Evolutionary conservation across 768 basidiomycete genomes (phyloP), one percentile per base, ranked within the genome.

Genomic region (Heimioporus sp.): DNA sequence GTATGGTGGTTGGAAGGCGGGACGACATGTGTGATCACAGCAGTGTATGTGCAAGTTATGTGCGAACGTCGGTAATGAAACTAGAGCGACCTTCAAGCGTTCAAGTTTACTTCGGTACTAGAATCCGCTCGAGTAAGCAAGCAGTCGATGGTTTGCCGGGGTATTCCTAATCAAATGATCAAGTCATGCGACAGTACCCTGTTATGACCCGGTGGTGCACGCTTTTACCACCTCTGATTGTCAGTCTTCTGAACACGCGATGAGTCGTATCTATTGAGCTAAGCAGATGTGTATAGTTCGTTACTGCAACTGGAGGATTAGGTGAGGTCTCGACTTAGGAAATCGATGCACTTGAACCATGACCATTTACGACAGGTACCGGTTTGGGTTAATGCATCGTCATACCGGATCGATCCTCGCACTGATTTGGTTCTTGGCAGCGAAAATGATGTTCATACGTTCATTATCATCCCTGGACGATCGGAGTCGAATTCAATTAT

Each of bases 121-220:
- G 54, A 20, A 48, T 57, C 38, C 46, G 51, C 43, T 37, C 46
- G 34, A 48, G 49, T 41, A 35, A 53, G 51, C 4, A 51, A 39
- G 48, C 37, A 24, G 10, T 42, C 16, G 11, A 10, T 20, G n/a
- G 41, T 19, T 45, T 30, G 20, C 48, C 15, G 16, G 36, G 15
- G 12, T 19, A n/a, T 19, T 11, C 21, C 20, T 43, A 37, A 43
- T 31, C 28, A 34, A 5, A 34, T 8, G 24, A 31, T n/a, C 24
- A 43, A 53, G 44, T 49, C 21, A 38, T 57, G 51, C 51, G 39
- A 32, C 39, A 49, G 28, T 46, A 53, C 31, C 49, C 48, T 30
- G 19, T 59, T 38, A 43, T 35, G 30, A 42, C 37, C 24, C 32
- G 8, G 15, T 43, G 19, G 34, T 19, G 51, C 28, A 42, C 15